Evolutionary conservation across 768 basidiomycete species (phyloP).

Genomic region (Inosperma sp.): DNA sequence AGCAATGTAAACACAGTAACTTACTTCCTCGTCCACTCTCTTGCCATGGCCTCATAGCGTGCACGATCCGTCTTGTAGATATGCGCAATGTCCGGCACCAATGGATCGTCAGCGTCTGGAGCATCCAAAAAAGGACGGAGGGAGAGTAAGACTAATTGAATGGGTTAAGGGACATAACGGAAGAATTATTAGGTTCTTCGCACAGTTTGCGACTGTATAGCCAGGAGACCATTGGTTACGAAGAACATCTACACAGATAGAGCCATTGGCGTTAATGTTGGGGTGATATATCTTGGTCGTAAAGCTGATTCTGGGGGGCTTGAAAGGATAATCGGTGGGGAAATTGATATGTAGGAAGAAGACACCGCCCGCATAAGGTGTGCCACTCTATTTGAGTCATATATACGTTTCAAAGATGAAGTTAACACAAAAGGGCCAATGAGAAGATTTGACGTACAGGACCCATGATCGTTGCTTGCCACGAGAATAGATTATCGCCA

Average conservation of each 20-base stretch:
- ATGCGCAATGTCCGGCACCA: slow-evolving; percentile 98
- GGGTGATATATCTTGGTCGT: slow-evolving; percentile 99
- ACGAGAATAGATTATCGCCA: slow-evolving; percentile 97
- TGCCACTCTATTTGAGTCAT: slow-evolving; percentile 82
- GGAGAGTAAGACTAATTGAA: slow-evolving; percentile 79
- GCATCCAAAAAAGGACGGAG: slow-evolving; percentile 99
- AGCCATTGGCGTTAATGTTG: slow-evolving; percentile 99
- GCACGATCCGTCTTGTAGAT: slow-evolving; percentile 98
- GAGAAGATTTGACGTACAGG: slow-evolving; percentile 61
- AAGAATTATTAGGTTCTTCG: slow-evolving; percentile 18
- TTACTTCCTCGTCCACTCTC: slow-evolving; percentile 99
- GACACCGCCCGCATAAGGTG: slow-evolving; percentile 97
- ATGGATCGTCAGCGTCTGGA: slow-evolving; percentile 97
- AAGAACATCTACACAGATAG: slow-evolving; percentile 97
- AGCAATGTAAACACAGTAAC: slow-evolving; percentile 26
- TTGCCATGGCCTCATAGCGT: slow-evolving; percentile 94
- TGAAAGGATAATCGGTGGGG: slow-evolving; percentile 99
- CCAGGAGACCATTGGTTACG: slow-evolving; percentile 99
- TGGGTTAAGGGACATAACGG: not conserved
- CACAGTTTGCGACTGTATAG: slow-evolving; percentile 97
- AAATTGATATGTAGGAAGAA: slow-evolving; percentile 96
- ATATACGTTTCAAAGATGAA: slow-evolving; percentile 27
- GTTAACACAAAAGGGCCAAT: slow-evolving; percentile 5
- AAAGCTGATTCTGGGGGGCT: slow-evolving; percentile 99
- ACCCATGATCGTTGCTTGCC: slow-evolving; percentile 99